Evolutionary conservation across 805 yeast species (phyloP), one percentile per base, ranked within the genome.

Genomic region (Lipomyces chichibuensis): DNA sequence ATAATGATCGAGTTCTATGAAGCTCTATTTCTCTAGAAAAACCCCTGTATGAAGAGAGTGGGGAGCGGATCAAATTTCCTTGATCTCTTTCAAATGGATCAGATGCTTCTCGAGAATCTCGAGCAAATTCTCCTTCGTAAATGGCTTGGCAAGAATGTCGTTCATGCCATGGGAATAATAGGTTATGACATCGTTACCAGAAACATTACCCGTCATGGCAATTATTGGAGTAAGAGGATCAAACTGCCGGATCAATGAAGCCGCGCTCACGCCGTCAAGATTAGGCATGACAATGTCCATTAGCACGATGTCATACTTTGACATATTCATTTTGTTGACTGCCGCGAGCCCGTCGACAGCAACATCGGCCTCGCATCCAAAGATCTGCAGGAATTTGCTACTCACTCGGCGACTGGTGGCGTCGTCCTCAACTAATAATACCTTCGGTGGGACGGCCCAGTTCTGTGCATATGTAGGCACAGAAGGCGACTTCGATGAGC

Each of bases 301-400:
- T 52, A 87, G 77, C 23, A 87, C 81, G 51, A 84, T 79, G 69
- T 85, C 86, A 73, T 85, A 86, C 62, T 74, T 75, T 17, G 75
- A 72, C 14, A 25, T 93, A 92, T 74, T 97, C 92, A 80, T 91
- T 92, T 72, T 88, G 43, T 87, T 84, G 56, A 95, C 92, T 2
- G 97, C 97, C 46, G 91, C 88, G 11, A 94, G 79, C 0, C 99
- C 99, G 79, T 94, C 98, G 4, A 92, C 89, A 0, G 91, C 98
- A 23, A 92, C 91, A 58, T 95, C 94, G 3, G 94, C 97, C 14
- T 92, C 87, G 77, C 97, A 93, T 0, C 98, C 98, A 76, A 90
- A 92, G 74, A 91, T 90, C 75, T 86, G 85, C 65, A 95, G 77
- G 74, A 95, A 91, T 76, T 91, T 90, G 9, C 90, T 83, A 73